Evolutionary conservation across 2,329 filamentous ascomycete species (phyloP).

Genomic region (Sarocladium strictum): DNA sequence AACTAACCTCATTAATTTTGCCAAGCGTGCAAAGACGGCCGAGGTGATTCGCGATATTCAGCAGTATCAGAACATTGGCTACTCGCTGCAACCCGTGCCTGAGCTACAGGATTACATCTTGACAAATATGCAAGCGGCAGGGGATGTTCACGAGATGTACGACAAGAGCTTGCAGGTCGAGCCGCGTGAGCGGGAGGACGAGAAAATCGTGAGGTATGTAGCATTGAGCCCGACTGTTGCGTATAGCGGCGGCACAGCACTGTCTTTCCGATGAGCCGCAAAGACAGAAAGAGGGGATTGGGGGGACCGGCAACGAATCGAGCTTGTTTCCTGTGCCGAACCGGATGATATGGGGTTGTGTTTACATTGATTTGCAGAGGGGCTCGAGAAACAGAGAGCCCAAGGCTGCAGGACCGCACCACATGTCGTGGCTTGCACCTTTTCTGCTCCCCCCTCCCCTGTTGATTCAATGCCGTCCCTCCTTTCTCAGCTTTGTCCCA

Average conservation of each 20-base stretch:
- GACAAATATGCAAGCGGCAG: conserved; percentile 90
- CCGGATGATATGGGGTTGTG: background rate
- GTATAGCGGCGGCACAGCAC: conserved; percentile 7
- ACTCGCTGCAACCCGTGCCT: conserved; percentile 78
- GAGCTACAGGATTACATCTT: conserved; percentile 96
- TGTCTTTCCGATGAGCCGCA: conserved; percentile 6
- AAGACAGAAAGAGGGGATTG: background rate
- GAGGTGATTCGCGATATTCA: conserved; percentile 98
- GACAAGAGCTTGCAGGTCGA: conserved; percentile 92
- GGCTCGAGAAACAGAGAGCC: background rate
- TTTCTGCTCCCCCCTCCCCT: background rate
- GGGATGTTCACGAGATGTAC: conserved; percentile 99
- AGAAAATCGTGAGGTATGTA: conserved; percentile 96
- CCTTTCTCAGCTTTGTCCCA: background rate
- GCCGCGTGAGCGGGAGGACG: conserved; percentile 92
- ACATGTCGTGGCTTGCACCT: conserved; percentile 3
- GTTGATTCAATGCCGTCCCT: conserved; percentile 4
- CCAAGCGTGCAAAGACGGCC: conserved; percentile 94
- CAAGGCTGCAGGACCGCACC: background rate
- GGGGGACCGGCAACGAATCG: background rate
- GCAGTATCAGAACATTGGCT: conserved; percentile 97
- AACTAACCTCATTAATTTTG: conserved; percentile 96
- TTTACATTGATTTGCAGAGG: conserved; percentile 1
- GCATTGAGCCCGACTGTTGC: conserved; percentile 14
- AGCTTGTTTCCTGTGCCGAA: conserved; percentile 1